Percentiles rank a stretch among this genome's conserved stretches.
Conservation (phyloP, 106 monocot species). For the Hemerocallis citrina region DNA sequence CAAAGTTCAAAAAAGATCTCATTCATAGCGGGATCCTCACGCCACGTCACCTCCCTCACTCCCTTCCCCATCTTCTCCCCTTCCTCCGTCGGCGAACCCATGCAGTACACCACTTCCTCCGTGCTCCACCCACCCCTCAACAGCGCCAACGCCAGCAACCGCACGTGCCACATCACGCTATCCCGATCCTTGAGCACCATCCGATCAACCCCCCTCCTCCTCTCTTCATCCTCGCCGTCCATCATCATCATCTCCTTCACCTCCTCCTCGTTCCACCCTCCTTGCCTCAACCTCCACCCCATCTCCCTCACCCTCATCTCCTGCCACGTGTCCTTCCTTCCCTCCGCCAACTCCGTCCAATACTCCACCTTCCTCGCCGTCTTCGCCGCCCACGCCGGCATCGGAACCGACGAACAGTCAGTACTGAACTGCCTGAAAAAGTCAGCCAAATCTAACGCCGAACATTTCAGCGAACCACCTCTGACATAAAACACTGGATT, state of each 20-base stretch:
- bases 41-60: constrained; percentile 1
- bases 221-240: constrained; percentile 15
- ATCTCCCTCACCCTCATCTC: constrained; percentile 10
- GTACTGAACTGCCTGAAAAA: constrained; percentile 18
- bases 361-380: constrained; percentile 22
- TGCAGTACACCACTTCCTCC: constrained; percentile 40
- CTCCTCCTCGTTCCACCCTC: constrained; percentile 51
- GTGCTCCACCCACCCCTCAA: constrained; percentile 48
- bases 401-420: background rate
- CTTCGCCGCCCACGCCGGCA: constrained; percentile 27
- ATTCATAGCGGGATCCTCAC: background rate
- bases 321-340: constrained; percentile 2
- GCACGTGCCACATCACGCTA: constrained; percentile 28
- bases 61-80: background rate
- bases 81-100: constrained; percentile 11
- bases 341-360: constrained; percentile 16
- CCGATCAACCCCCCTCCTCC: constrained; percentile 3
- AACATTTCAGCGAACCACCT: constrained; percentile 12
- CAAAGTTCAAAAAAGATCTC: background rate
- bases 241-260: constrained; percentile 34
- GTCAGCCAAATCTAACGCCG: constrained; percentile 30
- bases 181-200: constrained; percentile 13
- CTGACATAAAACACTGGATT: constrained; percentile 41
- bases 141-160: constrained; percentile 24
- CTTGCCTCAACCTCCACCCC: constrained; percentile 33